A percentile compares a stretch with the other conserved stretches of the same genome.
Conservation (phyloP, 2,329 filamentous ascomycete genomes). For the Waltergamsia citrina region DNA sequence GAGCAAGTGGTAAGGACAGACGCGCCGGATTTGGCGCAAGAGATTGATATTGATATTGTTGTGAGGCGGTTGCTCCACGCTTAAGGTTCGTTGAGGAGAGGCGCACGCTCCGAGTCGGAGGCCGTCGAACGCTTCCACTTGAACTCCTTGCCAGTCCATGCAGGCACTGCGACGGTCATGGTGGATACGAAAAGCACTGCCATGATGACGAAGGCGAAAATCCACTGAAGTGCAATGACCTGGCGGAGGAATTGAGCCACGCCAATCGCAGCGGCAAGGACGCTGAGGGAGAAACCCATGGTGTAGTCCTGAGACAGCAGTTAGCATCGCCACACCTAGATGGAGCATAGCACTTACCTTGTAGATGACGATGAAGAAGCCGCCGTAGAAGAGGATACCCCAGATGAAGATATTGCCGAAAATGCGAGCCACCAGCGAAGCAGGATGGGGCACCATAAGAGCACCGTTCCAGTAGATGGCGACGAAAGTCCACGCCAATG, state of each 20-base stretch:
- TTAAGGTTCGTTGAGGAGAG: conserved; percentile 43
- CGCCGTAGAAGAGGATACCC: conserved; percentile 67
- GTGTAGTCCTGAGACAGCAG: conserved; percentile 46
- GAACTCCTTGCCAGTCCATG: conserved; percentile 48
- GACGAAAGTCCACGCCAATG: conserved; percentile 76
- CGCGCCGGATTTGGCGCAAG: too few species aligned
- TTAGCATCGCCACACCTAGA: background rate
- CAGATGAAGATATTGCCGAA: conserved; percentile 85
- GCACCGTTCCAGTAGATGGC: conserved; percentile 86
- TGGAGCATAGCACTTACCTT: conserved; percentile 39
- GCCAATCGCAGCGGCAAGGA: conserved; percentile 65
- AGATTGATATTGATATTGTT: too few species aligned
- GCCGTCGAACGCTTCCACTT: conserved; percentile 33
- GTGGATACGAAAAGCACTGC: conserved; percentile 19
- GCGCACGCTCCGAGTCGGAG: conserved; percentile 49
- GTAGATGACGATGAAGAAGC: conserved; percentile 65
- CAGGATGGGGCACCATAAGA: conserved; percentile 62
- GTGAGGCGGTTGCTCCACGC: background rate
- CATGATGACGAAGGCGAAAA: conserved; percentile 19
- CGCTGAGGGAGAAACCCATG: conserved; percentile 69
- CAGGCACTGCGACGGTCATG: conserved; percentile 36
- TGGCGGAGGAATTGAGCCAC: conserved; percentile 68
- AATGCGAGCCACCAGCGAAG: conserved; percentile 61
- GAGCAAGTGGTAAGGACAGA: background rate
- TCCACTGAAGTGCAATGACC: conserved; percentile 66